Conservation (phyloP, 345 rosid genomes). For the Citrus cavaleriei region DNA sequence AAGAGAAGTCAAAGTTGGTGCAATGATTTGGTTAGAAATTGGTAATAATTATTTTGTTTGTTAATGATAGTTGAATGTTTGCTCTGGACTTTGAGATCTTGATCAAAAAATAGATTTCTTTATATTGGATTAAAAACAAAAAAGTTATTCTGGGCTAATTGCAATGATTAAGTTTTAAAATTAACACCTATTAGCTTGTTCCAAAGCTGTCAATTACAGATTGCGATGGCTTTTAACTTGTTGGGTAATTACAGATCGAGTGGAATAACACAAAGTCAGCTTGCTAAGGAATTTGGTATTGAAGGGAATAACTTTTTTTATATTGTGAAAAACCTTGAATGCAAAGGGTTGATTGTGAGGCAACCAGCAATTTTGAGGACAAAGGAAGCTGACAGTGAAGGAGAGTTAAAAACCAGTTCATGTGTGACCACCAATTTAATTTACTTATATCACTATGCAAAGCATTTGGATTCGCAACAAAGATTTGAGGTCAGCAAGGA, state of each 20-base stretch:
- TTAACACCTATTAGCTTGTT: not conserved
- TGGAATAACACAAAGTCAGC: conserved; percentile 75
- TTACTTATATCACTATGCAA: conserved; percentile 68
- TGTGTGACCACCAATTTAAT: conserved; percentile 61
- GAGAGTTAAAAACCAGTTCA: conserved; percentile 56
- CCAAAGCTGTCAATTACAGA: not conserved
- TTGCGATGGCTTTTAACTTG: not conserved
- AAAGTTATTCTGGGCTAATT: not conserved
- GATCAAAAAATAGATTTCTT: not conserved
- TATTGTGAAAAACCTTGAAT: conserved; percentile 64
- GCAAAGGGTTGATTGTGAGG: conserved; percentile 65
- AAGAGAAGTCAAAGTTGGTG: not conserved
- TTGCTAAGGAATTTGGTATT: conserved; percentile 73
- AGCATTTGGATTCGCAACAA: conserved; percentile 72
- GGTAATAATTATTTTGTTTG: not conserved
- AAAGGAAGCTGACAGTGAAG: conserved; percentile 57
- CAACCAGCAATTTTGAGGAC: conserved; percentile 74
- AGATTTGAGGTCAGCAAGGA: conserved; percentile 67
- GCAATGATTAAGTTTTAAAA: not conserved
- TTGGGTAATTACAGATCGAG: conserved; percentile 42
- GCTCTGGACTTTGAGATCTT: not conserved
- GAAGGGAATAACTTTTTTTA: conserved; percentile 72
- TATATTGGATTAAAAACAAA: not conserved
- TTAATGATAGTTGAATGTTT: not conserved
- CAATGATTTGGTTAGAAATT: not conserved